Evolutionary conservation across 352 stramenopile species (phyloP).

Genomic region (Phytopythium mirpurense): DNA sequence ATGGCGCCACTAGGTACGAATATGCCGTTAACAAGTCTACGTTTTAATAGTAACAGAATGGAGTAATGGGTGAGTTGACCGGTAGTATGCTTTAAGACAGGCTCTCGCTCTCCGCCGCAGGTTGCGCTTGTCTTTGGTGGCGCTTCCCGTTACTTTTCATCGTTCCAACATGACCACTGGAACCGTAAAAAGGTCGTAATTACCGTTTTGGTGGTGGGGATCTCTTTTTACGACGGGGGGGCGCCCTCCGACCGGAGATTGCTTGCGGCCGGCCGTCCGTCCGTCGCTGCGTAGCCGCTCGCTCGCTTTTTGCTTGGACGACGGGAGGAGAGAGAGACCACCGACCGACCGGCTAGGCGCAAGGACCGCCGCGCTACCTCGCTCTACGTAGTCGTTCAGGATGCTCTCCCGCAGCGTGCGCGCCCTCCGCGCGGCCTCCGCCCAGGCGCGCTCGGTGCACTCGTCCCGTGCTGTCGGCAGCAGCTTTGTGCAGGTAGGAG

Average conservation of each 20-base stretch:
- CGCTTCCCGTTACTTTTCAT: conserved; percentile 5
- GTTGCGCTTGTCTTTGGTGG: conserved; percentile 6
- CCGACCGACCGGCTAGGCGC: too few species aligned
- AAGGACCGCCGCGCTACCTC: background rate
- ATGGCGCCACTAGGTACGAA: background rate
- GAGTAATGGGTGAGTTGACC: conserved; percentile 5
- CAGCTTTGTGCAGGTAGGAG: conserved; percentile 23
- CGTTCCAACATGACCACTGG: background rate
- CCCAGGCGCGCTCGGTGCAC: conserved; percentile 28
- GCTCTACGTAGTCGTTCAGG: too few species aligned
- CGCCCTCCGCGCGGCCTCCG: conserved; percentile 23
- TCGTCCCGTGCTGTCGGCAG: conserved; percentile 27
- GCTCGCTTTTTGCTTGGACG: background rate
- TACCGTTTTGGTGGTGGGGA: conserved; percentile 7
- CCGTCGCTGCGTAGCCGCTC: too few species aligned
- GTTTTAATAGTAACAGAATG: background rate
- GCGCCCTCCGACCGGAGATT: too few species aligned
- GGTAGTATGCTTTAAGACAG: conserved; percentile 11
- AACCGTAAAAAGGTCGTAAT: conserved; percentile 6
- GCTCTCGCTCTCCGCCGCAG: conserved; percentile 1
- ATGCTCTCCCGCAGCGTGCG: conserved; percentile 68
- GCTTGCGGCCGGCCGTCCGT: too few species aligned
- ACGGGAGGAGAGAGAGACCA: background rate
- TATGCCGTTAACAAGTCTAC: background rate
- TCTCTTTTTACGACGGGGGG: conserved; percentile 10